Evolutionary conservation across 176 grass and related monocot species (phyloP).

Genomic region (Alloteropsis semialata): DNA sequence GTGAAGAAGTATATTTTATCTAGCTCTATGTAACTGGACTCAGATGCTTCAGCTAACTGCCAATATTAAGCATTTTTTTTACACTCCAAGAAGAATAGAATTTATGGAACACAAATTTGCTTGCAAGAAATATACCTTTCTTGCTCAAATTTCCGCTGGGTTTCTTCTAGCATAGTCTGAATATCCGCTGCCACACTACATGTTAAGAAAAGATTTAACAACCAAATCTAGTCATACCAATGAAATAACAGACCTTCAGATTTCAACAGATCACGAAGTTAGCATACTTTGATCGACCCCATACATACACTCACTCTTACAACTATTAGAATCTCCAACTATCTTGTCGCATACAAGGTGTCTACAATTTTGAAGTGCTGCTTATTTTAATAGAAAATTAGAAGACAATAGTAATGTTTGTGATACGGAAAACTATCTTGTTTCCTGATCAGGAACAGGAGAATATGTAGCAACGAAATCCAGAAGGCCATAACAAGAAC

Average conservation of each 20-base stretch:
- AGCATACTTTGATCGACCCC: not conserved
- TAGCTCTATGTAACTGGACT: not conserved
- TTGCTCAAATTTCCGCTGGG: conserved; percentile 62
- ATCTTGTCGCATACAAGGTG: not conserved
- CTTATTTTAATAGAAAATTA: not conserved
- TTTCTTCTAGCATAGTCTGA: conserved; percentile 63
- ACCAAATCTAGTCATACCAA: not conserved
- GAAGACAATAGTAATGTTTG: not conserved
- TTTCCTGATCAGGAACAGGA: not conserved
- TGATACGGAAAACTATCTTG: not conserved
- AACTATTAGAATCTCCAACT: not conserved
- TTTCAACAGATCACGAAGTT: not conserved
- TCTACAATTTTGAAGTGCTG: not conserved
- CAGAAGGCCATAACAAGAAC: not conserved
- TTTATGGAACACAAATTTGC: not conserved
- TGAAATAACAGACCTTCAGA: not conserved
- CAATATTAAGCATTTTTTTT: not conserved
- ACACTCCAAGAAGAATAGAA: not conserved
- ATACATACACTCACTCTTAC: not conserved
- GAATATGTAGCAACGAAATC: not conserved
- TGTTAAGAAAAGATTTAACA: conserved; percentile 6
- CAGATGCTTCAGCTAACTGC: not conserved
- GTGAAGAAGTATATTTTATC: not conserved
- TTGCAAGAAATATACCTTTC: conserved; percentile 58
- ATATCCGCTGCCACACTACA: conserved; percentile 65